Percentiles rank a stretch among this genome's conserved stretches.
Conservation (phyloP, 2,329 filamentous ascomycete genomes). For the Alternaria ventricosa region DNA sequence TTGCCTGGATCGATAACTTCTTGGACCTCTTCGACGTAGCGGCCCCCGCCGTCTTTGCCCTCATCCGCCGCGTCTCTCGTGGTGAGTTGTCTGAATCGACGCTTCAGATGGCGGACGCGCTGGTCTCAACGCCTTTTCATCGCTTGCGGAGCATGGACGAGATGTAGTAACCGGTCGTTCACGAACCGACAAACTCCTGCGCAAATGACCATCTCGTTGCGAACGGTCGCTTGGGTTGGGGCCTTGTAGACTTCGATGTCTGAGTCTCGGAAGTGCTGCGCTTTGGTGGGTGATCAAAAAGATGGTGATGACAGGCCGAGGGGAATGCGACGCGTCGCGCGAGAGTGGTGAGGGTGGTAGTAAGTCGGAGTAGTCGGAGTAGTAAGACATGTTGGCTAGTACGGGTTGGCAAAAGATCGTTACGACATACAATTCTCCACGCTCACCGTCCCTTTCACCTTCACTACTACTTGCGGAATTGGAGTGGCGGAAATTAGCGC, state of each 20-base stretch:
- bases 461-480: not conserved
- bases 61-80: not conserved
- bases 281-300: not conserved
- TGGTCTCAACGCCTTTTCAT: not conserved
- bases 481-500: not conserved
- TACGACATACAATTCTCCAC: not conserved
- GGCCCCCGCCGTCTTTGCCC: not conserved
- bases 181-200: not conserved
- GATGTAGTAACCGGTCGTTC: not conserved
- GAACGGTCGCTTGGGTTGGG: not conserved
- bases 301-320: not conserved
- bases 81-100: not conserved
- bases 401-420: not conserved
- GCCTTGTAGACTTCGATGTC: not conserved
- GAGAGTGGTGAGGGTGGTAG: not conserved
- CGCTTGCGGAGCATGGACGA: not conserved
- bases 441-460: not conserved
- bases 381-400: not conserved
- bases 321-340: not conserved
- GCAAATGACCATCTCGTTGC: not conserved
- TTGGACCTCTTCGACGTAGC: not conserved
- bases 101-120: not conserved
- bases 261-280: not conserved
- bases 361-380: not conserved
- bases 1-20: not conserved